Evolutionary conservation across 306 rosid genomes (phyloP).

Genomic region (Cercis canadensis): DNA sequence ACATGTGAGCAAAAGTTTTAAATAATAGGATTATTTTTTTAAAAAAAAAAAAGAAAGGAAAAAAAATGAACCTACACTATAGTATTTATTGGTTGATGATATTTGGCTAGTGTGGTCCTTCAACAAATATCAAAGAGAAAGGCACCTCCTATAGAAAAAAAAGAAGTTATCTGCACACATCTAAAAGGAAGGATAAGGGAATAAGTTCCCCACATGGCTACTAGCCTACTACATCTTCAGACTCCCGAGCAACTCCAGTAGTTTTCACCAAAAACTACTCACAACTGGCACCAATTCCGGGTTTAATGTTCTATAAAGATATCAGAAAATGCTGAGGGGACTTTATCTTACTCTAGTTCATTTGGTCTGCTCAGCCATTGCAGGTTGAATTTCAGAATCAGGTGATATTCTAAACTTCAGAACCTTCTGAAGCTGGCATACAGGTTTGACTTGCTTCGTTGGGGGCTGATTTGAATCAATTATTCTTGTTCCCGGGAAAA

Average conservation of each 20-base stretch:
- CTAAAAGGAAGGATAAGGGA: not conserved
- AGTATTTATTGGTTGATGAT: no score
- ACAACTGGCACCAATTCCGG: not conserved
- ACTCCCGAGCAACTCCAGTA: slow-evolving; percentile 6
- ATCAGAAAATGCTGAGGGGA: not conserved
- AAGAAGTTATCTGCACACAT: no score
- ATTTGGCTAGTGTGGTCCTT: not conserved
- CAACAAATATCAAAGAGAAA: not conserved
- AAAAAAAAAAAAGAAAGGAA: not conserved
- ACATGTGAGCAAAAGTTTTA: no score
- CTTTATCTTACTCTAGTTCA: slow-evolving; percentile 15
- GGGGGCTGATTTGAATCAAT: slow-evolving; percentile 64
- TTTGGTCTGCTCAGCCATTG: slow-evolving; percentile 36
- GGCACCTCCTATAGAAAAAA: not conserved
- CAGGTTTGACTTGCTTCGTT: slow-evolving; percentile 65
- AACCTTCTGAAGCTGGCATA: slow-evolving; percentile 61
- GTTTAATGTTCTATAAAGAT: not conserved
- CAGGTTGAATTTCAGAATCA: slow-evolving; percentile 46
- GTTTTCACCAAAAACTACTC: not conserved
- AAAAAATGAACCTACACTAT: not conserved
- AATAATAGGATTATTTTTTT: no score
- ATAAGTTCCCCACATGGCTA: not conserved
- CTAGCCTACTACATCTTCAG: not conserved
- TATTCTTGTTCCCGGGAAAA: slow-evolving; percentile 59
- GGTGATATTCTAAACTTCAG: slow-evolving; percentile 68